Percentiles rank a stretch among this genome's conserved stretches.
phyloP scores from a whole-genome alignment of 805 yeast genomes.

The Aciculoconidium aculeatum region DNA sequence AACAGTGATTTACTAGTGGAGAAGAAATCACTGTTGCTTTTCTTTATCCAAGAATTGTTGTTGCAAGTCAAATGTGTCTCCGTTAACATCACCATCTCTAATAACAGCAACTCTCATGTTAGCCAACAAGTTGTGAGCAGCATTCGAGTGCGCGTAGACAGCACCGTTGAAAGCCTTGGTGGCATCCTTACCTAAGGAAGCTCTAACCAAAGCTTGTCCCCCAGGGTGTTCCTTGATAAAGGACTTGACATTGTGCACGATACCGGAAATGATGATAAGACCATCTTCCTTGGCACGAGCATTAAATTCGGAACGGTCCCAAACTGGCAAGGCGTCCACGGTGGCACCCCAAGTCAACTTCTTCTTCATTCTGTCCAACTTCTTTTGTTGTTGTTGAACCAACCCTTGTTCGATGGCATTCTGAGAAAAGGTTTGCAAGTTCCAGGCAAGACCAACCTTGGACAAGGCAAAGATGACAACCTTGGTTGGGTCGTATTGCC shows the following conservation, averaged over 20 bases:
- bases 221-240: conserved; percentile 80
- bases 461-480: conserved; percentile 52
- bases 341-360: conserved; percentile 73
- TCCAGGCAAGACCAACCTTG: conserved; percentile 63
- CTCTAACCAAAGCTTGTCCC: conserved; percentile 66
- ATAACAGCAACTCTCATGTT: conserved; percentile 79
- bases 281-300: conserved; percentile 50
- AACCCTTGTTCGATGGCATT: conserved; percentile 80
- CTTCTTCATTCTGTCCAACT: conserved; percentile 56
- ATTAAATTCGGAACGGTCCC: conserved; percentile 62
- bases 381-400: conserved; percentile 79
- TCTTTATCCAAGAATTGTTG: conserved; percentile 38
- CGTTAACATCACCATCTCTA: conserved; percentile 56
- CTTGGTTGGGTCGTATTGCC: conserved; percentile 83
- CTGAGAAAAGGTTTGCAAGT: conserved; percentile 70
- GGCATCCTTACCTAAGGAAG: conserved; percentile 77
- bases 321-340: conserved; percentile 60
- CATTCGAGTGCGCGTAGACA: conserved; percentile 79
- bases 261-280: conserved; percentile 67
- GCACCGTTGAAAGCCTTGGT: conserved; percentile 83
- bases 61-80: conserved; percentile 49
- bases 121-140: conserved; percentile 78
- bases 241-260: conserved; percentile 67
- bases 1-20: too few species aligned
- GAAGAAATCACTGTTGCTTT: conserved; percentile 8